Conservation (phyloP, 2,329 filamentous ascomycete genomes). For the Trichophyton verrucosum region DNA sequence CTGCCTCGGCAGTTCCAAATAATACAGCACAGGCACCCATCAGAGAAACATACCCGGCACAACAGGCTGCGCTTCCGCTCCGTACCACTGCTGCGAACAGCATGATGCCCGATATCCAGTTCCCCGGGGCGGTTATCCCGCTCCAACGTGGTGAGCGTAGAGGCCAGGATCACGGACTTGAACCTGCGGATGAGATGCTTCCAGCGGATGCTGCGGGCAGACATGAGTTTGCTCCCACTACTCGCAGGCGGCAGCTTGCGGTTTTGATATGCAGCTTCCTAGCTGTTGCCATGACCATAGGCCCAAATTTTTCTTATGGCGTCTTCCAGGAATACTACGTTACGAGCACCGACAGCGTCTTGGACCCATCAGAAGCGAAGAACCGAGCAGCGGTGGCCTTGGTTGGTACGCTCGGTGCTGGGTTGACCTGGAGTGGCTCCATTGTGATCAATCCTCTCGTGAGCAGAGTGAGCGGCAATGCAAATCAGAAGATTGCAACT, state of each 20-base stretch:
- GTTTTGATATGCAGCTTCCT: slow-evolving; percentile 36
- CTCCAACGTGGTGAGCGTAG: background rate
- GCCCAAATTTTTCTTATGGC: slow-evolving; percentile 40
- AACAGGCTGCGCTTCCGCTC: background rate
- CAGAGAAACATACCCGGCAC: background rate
- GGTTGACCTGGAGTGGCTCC: slow-evolving; percentile 40
- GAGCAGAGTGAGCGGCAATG: slow-evolving; percentile 29
- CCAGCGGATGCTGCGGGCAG: slow-evolving; percentile 9
- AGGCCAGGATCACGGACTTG: background rate
- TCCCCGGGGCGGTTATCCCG: background rate
- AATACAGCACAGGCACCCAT: no score
- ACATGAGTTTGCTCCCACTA: slow-evolving; percentile 22
- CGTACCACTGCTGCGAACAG: background rate
- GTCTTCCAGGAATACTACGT: slow-evolving; percentile 41
- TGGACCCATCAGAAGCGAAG: slow-evolving; percentile 22
- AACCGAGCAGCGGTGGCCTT: slow-evolving; percentile 38
- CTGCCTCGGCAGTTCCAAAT: no score
- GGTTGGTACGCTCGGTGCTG: slow-evolving; percentile 38
- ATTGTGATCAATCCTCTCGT: slow-evolving; percentile 39
- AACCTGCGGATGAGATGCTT: background rate
- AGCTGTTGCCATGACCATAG: slow-evolving; percentile 37
- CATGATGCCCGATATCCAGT: background rate
- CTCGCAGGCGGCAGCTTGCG: slow-evolving; percentile 31
- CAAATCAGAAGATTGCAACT: slow-evolving; percentile 29
- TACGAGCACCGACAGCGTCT: slow-evolving; percentile 26